Conservation (phyloP, 768 basidiomycete species). For the Tylopilus rubrobrunneus region DNA sequence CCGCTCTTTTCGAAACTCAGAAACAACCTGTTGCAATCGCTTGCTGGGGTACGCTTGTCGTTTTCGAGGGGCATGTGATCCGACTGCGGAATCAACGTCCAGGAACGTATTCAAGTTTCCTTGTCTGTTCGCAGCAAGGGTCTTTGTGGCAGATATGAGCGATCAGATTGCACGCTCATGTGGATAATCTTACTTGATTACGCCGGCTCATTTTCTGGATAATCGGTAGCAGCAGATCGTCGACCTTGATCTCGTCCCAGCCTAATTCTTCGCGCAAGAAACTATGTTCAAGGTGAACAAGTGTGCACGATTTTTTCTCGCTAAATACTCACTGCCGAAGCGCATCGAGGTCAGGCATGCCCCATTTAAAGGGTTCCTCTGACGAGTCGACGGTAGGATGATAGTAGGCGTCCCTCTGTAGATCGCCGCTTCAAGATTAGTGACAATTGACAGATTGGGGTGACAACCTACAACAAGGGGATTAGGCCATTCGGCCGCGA, state of each 20-base stretch:
- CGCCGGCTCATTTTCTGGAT: conserved; percentile 86
- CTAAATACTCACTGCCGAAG: conserved; percentile 62
- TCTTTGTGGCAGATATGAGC: conserved; percentile 32
- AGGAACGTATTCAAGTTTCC: conserved; percentile 74
- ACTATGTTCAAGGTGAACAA: conserved; percentile 33
- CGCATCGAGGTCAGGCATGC: conserved; percentile 91
- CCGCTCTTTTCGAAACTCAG: conserved; percentile 62
- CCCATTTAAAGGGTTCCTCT: conserved; percentile 95
- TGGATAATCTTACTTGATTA: conserved; percentile 49
- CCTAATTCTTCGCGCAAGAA: conserved; percentile 75
- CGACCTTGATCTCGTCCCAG: conserved; percentile 80
- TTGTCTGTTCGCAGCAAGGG: conserved; percentile 68
- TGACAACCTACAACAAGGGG: conserved; percentile 68
- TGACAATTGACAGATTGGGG: conserved; percentile 4
- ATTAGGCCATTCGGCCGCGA: conserved; percentile 87
- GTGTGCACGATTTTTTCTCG: conserved; percentile 1
- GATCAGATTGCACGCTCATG: neutral
- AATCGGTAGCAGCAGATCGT: conserved; percentile 88
- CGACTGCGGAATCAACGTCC: conserved; percentile 62
- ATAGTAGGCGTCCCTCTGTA: conserved; percentile 87
- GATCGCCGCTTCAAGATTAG: conserved; percentile 1
- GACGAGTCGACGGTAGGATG: conserved; percentile 88
- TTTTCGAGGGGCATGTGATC: conserved; percentile 71
- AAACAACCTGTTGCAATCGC: conserved; percentile 82
- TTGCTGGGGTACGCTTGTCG: conserved; percentile 83